Base-by-base conservation (phyloP, 345 rosid genomes). In the Salix brachista region DNA sequence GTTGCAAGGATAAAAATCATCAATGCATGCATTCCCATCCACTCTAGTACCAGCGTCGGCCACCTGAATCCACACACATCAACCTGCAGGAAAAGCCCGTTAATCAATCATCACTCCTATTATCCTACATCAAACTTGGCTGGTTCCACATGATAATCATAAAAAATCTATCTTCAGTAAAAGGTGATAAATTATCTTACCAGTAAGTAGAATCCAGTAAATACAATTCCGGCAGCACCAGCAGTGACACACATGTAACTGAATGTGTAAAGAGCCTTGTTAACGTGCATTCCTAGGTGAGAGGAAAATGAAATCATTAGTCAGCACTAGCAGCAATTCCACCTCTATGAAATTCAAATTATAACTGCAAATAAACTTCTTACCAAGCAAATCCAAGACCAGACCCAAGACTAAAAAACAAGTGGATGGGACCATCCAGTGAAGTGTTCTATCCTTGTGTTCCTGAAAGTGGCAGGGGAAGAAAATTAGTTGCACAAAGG, bases 1-100 rank as follows among this genome's bases (percentile, higher is more conserved):
- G 97, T 94, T 6, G 84, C 81, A 64, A 94, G 85, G 67, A 91
- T 21, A 70, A 80, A 94, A 21, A 92, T 87, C 54, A 81, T 70
- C 87, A 92, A 79, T 3, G 98, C 93, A 60, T 94, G 94, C 86
- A 80, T 85, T 72, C 97, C 98, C 86, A 89, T 90, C 98, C 97
- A 94, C 81, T 94, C 93, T 10, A 91, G 80, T n/a, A 85, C 85
- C n/a, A 62, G 25, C 54, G 88, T 83, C 42, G 69, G 41, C 61
- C 87, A 77, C 81, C 89, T 85, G 71, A 80, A 83, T 81, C 90
- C 90, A 67, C 58, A 82, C 58, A 87, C 86, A 72, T 94, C 98
- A 36, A 89, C 91, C 96, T 91, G 84, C 65, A 30, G 48, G 4
- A 66, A 46, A 70, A 67, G 26, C n/a, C 28, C 62, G 23, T 58